Conservation (phyloP, 1,284 basidiomycete species). For the Inonotus obliquus region DNA sequence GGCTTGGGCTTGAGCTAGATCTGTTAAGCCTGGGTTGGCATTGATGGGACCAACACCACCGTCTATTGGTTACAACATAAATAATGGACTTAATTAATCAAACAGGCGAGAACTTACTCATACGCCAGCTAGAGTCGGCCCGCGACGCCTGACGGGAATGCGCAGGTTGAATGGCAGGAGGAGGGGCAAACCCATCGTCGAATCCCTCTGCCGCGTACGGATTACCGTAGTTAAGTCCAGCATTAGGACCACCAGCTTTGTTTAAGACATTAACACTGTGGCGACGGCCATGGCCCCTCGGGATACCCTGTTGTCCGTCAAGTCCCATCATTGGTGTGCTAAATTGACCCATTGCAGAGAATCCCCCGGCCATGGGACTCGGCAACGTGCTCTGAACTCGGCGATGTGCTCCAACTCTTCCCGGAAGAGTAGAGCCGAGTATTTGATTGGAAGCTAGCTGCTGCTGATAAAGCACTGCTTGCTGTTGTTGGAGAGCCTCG, state of each 20-base stretch:
- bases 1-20: conserved; percentile 92
- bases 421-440: conserved; percentile 57
- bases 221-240: conserved; percentile 48
- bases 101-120: conserved; percentile 50
- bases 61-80: conserved; percentile 38
- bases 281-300: conserved; percentile 84
- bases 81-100: neutral
- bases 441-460: conserved; percentile 77
- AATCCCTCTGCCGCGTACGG: conserved; percentile 58
- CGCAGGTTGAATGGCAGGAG: conserved; percentile 47
- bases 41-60: conserved; percentile 70
- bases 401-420: conserved; percentile 62
- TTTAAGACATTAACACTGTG: conserved; percentile 94
- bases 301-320: conserved; percentile 63
- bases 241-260: conserved; percentile 51
- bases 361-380: conserved; percentile 48
- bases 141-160: conserved; percentile 77
- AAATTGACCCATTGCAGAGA: conserved; percentile 66
- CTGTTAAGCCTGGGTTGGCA: conserved; percentile 58
- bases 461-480: conserved; percentile 82
- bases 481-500: conserved; percentile 85
- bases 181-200: conserved; percentile 69
- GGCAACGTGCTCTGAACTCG: conserved; percentile 87
- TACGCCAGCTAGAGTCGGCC: conserved; percentile 83
- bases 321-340: conserved; percentile 53